Evolutionary conservation across 805 yeast species (phyloP).

Genomic region (Pichia manshurica): DNA sequence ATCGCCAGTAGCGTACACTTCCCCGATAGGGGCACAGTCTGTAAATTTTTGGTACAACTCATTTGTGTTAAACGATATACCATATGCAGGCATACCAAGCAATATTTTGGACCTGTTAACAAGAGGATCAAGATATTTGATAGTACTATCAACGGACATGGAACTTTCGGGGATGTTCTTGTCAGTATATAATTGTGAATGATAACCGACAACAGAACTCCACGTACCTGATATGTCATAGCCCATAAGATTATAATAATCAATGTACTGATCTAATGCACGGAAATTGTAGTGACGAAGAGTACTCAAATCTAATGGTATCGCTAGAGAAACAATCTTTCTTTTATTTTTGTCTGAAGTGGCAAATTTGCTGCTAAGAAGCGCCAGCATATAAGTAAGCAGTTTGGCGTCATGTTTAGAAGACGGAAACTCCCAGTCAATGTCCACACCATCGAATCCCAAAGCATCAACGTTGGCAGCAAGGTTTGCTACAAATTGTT

Average conservation of each 20-base stretch:
- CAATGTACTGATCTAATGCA: conserved; percentile 53
- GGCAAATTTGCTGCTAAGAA: conserved; percentile 7
- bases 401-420: conserved; percentile 37
- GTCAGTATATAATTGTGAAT: conserved; percentile 53
- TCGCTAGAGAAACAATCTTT: conserved; percentile 57
- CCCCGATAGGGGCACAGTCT: conserved; percentile 19
- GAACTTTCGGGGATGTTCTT: conserved; percentile 17
- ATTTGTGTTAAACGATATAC: conserved; percentile 34
- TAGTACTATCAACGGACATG: conserved; percentile 43
- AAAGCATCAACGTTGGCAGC: conserved; percentile 42
- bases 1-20: conserved; percentile 9
- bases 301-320: conserved; percentile 58
- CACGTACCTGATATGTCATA: conserved; percentile 84
- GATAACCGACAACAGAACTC: conserved; percentile 58
- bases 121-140: conserved; percentile 25
- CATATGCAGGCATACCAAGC: conserved; percentile 87
- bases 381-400: conserved; percentile 39
- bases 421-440: conserved; percentile 91
- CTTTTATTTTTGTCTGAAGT: conserved; percentile 26
- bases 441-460: conserved; percentile 84
- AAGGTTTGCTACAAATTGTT: conserved; percentile 45
- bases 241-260: conserved; percentile 84
- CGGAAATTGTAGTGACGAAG: conserved; percentile 38
- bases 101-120: conserved; percentile 41
- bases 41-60: conserved; percentile 14